phyloP scores from a whole-genome alignment of 371 early-diverging fungal species.

The Mortierella sp. region DNA sequence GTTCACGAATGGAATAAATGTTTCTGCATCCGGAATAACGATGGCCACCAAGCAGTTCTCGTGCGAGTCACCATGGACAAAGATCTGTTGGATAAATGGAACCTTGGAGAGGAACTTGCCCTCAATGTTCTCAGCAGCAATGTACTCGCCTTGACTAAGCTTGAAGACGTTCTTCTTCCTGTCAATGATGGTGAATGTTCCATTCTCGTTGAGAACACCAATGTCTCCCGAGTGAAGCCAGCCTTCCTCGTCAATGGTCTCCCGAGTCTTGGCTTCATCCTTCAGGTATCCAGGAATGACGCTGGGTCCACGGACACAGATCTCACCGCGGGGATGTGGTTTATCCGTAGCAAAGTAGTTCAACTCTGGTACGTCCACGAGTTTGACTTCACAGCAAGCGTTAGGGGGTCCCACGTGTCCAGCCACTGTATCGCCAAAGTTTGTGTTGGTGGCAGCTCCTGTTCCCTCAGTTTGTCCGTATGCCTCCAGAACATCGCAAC shows the following conservation, averaged over 20 bases:
- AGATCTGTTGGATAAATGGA: slow-evolving; percentile 64
- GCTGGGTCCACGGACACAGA: slow-evolving; percentile 87
- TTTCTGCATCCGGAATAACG: slow-evolving; percentile 84
- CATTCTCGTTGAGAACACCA: slow-evolving; percentile 71
- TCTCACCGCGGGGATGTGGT: slow-evolving; percentile 90
- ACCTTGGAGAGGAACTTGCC: slow-evolving; percentile 32
- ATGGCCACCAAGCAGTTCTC: slow-evolving; percentile 84
- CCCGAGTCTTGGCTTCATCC: slow-evolving; percentile 83
- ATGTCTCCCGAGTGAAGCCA: slow-evolving; percentile 96
- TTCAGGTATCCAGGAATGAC: slow-evolving; percentile 89
- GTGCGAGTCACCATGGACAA: slow-evolving; percentile 89
- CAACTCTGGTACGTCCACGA: slow-evolving; percentile 93
- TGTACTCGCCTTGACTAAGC: slow-evolving; percentile 92
- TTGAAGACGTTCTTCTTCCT: slow-evolving; percentile 99
- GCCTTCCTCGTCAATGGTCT: slow-evolving; percentile 84
- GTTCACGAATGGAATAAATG: slow-evolving; percentile 58
- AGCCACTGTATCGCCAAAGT: slow-evolving; percentile 56
- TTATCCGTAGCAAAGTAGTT: slow-evolving; percentile 80
- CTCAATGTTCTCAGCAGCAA: slow-evolving; percentile 94
- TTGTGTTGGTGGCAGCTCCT: slow-evolving; percentile 69
- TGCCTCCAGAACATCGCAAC: slow-evolving; percentile 70
- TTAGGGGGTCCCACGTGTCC: slow-evolving; percentile 83
- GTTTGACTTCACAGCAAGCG: slow-evolving; percentile 78
- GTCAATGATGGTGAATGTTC: slow-evolving; percentile 86
- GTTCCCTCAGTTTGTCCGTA: slow-evolving; percentile 94